Base-by-base conservation (phyloP, 352 stramenopile species). In the Phytophthora pinifolia region DNA sequence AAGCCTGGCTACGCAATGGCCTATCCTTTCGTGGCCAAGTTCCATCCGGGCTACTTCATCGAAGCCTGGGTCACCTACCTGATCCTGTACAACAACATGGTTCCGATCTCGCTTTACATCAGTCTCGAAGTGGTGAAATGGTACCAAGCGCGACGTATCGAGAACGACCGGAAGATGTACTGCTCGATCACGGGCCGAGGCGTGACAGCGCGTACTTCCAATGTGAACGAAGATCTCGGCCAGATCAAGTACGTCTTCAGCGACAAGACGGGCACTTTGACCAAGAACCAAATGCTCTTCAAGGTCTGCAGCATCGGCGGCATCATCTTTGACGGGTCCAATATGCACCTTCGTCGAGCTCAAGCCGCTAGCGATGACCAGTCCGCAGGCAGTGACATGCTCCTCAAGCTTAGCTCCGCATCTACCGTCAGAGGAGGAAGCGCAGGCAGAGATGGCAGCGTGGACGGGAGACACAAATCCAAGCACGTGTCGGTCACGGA, bases 221-320 rank as follows among this genome's bases (percentile, higher is more conserved):
- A 97, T 45, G 88, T 98, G 41, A 97, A 97, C 34, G 94, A 97
- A 74, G 91, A 98, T 46, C 70, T 98, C 2, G 98, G 97, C 0
- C 91, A 98, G 76, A 97, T 99, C 59, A 93, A 98, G 56, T 99
- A 99, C 70, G 94, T 99, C 10, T 99, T 99, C 70, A 98, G 83
- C 14, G 98, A 99, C 67, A 99, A 99, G 67, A 99, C 97, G 1
- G 98, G 98, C 7, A 99, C 98, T 4, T 70, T 99, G 14, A 99
- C 98, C 2, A 96, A 96, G 47, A 99, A 99, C 62, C 88, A 99
- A 48, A 99, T 99, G 97, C 74, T 98, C 17, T 98, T 99, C 62
- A 95, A 96, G 55, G 77, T 92, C 9, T 97, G 93, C 58, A 92
- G 82, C 31, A 94, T 98, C 25, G 86, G 81, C 17, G 93, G 93